A percentile compares a stretch with the other conserved stretches of the same genome.
Conservation (phyloP, 768 basidiomycete genomes). For the Epithele typhae region DNA sequence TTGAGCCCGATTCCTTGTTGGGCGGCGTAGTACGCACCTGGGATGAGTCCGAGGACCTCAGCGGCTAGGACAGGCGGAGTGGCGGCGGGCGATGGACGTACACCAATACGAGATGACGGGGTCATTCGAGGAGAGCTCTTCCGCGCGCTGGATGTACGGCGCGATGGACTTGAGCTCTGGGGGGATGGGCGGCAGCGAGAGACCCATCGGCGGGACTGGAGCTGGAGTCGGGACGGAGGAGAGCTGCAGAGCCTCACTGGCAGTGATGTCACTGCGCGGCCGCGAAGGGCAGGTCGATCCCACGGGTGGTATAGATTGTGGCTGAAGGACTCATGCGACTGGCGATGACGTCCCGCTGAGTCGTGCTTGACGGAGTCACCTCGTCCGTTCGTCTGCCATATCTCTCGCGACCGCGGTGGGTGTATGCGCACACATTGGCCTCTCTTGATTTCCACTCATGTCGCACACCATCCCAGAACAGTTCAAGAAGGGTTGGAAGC, state of each 20-base stretch:
- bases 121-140: constrained; percentile 79
- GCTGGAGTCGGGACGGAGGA: background rate
- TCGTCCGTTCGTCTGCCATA: no score
- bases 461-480: constrained; percentile 17
- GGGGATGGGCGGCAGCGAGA: constrained; percentile 59
- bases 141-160: constrained; percentile 85
- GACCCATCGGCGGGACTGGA: constrained; percentile 23
- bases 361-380: no score
- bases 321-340: background rate
- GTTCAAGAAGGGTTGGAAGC: constrained; percentile 30
- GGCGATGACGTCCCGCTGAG: constrained; percentile 7
- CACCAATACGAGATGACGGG: constrained; percentile 96
- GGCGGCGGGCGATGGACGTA: constrained; percentile 35
- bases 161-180: constrained; percentile 60
- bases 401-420: no score
- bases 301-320: no score
- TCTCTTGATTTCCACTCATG: background rate
- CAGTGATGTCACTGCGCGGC: constrained; percentile 15
- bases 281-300: no score
- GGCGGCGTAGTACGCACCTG: constrained; percentile 90
- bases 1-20: constrained; percentile 80
- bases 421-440: background rate
- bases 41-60: constrained; percentile 3
- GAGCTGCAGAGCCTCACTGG: no score
- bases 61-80: background rate